Evolutionary conservation across 1,284 basidiomycete genomes (phyloP), one percentile per base, ranked within the genome.

Genomic region (Ganoderma multipileum): DNA sequence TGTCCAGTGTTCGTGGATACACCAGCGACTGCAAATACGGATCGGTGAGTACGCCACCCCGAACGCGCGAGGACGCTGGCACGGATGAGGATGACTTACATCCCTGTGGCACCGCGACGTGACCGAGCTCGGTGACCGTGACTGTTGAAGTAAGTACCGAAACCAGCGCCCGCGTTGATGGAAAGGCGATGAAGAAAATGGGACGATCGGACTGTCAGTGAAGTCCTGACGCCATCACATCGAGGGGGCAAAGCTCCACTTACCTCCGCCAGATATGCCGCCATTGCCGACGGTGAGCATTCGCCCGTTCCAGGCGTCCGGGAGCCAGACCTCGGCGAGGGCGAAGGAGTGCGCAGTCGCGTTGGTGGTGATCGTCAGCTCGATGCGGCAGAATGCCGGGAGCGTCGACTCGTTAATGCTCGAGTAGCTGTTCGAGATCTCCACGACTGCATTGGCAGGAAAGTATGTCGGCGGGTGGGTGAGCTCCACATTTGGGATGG

Each of bases 1-100:
- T 78, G 77, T 9, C 77, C 76, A 14, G 76, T 77, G 64, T 78
- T 73, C 38, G 77, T 78, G 2, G 76, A 77, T 38, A 77, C 68
- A 3, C 76, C 76, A n/a, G 74, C 77, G 67, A 76, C 77, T 78
- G 64, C 26, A 55, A 11, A 42, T 38, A 38, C 16, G n/a, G 6
- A n/a, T 7, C 8, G 12, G 9, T 39, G 39, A 60, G 16, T 18
- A 14, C 38, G n/a, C 26, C 26, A 23, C 23, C n/a, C n/a, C 36
- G 50, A 18, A 47, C 39, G 44, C 12, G 26, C 33, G 26, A 26
- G 12, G 23, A 26, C 47, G 11, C n/a, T 23, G 47, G 26, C 47
- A 20, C 18, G 47, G 5, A 14, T 12, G 11, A 23, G 14, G 14
- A 52, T 18, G 3, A 73, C 74, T 63, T 64, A 77, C 77, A 78